Base-by-base conservation (phyloP, 2,329 filamentous ascomycete species). In the Alternaria arborescens region DNA sequence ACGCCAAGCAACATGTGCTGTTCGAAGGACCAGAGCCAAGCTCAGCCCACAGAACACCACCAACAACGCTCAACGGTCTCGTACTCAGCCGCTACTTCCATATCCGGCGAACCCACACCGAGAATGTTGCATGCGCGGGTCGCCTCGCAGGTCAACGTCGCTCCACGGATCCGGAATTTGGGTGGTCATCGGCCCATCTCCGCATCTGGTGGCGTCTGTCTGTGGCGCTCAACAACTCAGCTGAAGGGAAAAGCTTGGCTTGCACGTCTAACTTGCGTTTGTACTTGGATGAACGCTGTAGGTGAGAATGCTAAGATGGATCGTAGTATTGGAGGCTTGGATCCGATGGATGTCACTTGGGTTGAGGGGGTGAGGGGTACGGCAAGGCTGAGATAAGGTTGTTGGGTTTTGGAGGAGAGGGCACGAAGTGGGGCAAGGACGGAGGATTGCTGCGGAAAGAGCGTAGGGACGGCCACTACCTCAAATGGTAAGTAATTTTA, bases 191-290 rank as follows among this genome's bases (percentile, higher is more conserved):
- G 24, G 50, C 36, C 12, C 36, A 24, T 30, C 14, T 41, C 34
- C 22, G n/a, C 36, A 41, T 41, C 16, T 20, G 18, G 44, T 56
- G 53, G 53, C 34, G 43, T 34, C 24, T 50, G 11, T n/a, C 14
- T 20, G 34, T 43, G 56, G 51, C 51, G 43, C 51, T 54, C 43
- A 48, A 43, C 36, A 55, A 20, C 20, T 59, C 50, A 55, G 50
- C 56, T 59, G 56, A 44, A 42, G 1, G 18, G 44, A 16, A 54
- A 59, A 47, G 51, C 50, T 43, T 54, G 32, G 30, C 43, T 60
- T 52, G 38, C 14, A 51, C 42, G 26, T 56, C 40, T 28, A 40
- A 22, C n/a, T 11, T 41, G 38, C 10, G 38, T 20, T 26, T 56
- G 24, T 41, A 22, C 10, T 40, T 40, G 16, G 34, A 38, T n/a